phyloP scores from a whole-genome alignment of 257 asterid species.

The Schizonepeta tenuifolia region DNA sequence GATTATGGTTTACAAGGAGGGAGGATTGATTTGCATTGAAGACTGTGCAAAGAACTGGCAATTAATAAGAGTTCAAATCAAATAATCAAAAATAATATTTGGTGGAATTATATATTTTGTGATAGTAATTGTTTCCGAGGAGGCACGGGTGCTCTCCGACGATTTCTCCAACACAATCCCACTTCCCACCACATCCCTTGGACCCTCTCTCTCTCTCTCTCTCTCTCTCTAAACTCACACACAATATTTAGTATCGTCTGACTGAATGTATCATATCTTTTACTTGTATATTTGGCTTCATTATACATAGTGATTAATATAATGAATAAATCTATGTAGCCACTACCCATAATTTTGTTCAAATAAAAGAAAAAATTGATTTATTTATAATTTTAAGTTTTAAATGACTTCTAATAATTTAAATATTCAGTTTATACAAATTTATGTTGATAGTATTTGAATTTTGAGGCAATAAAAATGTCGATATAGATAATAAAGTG shows the following conservation, averaged over 20 bases:
- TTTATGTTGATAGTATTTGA: too few relatives aligned
- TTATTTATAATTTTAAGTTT: too few relatives aligned
- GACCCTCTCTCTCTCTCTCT: neutral
- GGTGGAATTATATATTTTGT: conserved; percentile 7
- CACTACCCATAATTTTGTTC: too few relatives aligned
- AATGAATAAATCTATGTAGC: too few relatives aligned
- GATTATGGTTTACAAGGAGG: conserved; percentile 16
- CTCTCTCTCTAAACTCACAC: conserved; percentile 3
- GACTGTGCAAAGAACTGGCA: conserved; percentile 35
- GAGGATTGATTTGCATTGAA: conserved; percentile 36
- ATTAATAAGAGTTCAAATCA: conserved; percentile 17
- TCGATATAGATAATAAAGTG: too few relatives aligned
- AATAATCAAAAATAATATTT: neutral
- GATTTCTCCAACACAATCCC: conserved; percentile 66
- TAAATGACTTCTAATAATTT: too few relatives aligned
- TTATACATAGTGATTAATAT: neutral
- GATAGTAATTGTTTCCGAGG: conserved; percentile 48
- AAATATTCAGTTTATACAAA: too few relatives aligned
- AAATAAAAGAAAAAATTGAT: too few relatives aligned
- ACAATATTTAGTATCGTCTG: neutral
- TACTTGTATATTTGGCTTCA: neutral
- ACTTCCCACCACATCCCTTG: conserved; percentile 42
- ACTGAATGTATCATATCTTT: neutral
- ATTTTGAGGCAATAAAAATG: too few relatives aligned
- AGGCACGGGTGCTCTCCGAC: conserved; percentile 68